Evolutionary conservation across 768 basidiomycete genomes (phyloP).

Genomic region (Zangia roseola): DNA sequence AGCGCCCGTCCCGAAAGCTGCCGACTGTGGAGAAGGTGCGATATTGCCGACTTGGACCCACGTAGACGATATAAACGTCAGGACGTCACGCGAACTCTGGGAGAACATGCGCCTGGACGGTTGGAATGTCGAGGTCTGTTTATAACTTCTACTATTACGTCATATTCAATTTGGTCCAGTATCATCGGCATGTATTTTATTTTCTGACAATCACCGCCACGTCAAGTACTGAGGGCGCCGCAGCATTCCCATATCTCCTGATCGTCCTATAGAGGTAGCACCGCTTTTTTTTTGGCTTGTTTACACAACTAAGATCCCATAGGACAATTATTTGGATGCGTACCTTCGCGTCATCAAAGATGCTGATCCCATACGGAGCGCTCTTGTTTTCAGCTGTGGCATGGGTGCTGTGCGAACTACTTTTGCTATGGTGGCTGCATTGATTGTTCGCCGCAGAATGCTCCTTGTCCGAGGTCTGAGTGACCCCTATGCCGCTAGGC

Average conservation of each 20-base stretch:
- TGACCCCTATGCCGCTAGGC: constrained; percentile 71
- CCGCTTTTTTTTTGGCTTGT: neutral
- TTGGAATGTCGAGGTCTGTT: constrained; percentile 83
- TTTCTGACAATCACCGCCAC: neutral
- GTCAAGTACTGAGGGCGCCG: constrained; percentile 9
- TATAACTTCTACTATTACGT: neutral
- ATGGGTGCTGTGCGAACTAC: constrained; percentile 97
- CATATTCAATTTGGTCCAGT: constrained; percentile 41
- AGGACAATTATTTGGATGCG: constrained; percentile 95
- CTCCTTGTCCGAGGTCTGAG: constrained; percentile 57
- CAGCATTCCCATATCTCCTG: constrained; percentile 93
- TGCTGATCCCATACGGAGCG: constrained; percentile 76
- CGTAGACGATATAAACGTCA: constrained; percentile 80
- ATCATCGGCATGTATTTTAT: constrained; percentile 59
- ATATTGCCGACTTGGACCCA: constrained; percentile 94
- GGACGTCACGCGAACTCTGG: constrained; percentile 87
- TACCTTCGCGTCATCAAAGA: constrained; percentile 80
- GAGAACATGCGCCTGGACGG: constrained; percentile 73
- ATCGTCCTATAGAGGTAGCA: constrained; percentile 82
- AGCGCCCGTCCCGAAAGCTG: constrained; percentile 31
- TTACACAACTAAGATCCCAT: neutral
- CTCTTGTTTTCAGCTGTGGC: constrained; percentile 92
- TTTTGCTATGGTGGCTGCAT: constrained; percentile 95
- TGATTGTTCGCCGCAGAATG: constrained; percentile 80
- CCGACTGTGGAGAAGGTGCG: constrained; percentile 69